Conservation (phyloP, 2,329 filamentous ascomycete genomes). For the Stemphylium lycopersici region DNA sequence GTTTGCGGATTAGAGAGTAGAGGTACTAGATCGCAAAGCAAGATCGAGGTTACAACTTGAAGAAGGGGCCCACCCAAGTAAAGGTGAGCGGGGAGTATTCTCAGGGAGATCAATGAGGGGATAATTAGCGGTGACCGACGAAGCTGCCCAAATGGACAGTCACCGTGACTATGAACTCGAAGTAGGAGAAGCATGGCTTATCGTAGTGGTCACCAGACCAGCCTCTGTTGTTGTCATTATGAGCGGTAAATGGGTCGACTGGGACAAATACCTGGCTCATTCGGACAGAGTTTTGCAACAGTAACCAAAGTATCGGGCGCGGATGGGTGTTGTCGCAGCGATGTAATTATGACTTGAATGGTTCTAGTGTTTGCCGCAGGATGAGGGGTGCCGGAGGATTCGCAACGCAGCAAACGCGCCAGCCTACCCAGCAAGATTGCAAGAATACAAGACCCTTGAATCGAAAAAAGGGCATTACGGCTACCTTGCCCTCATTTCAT, state of each 20-base stretch:
- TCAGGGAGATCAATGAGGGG: not conserved
- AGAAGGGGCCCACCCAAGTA: not conserved
- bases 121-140: not conserved
- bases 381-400: not conserved
- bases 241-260: not conserved
- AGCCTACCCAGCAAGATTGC: not conserved
- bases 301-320: not conserved
- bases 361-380: no score
- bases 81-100: constrained; percentile 1
- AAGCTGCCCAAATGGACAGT: not conserved
- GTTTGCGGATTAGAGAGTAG: not conserved
- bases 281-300: no score
- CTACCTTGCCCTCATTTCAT: not conserved
- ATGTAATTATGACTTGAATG: not conserved
- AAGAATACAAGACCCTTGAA: not conserved
- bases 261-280: not conserved
- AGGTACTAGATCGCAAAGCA: not conserved
- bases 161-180: not conserved
- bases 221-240: not conserved
- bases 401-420: not conserved
- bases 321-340: not conserved
- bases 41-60: not conserved
- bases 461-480: no score
- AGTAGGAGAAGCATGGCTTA: not conserved
- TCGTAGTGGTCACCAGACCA: not conserved